These are phyloP conservation scores for Vitis hybrid DNA, from an alignment of 177 flowering plant genomes.

Conservation along the genomic window DNA sequence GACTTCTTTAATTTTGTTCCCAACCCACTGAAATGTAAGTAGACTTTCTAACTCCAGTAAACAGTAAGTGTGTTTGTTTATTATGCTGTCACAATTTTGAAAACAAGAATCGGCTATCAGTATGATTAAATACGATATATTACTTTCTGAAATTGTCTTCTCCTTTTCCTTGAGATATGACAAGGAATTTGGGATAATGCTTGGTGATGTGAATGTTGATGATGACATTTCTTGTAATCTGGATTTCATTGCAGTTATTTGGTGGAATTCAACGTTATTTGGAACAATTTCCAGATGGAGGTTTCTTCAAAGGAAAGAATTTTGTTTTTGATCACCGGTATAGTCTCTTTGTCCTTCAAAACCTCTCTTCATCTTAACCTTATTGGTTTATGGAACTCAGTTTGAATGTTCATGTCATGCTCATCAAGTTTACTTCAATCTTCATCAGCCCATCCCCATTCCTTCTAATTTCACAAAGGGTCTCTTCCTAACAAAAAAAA, in stretches of 20 bases:
- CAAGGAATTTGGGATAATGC: not conserved
- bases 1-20: not conserved
- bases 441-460: not conserved
- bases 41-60: not conserved
- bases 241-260: slow-evolving; percentile 58
- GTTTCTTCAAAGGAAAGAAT: slow-evolving; percentile 92
- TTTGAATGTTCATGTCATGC: slow-evolving; percentile 1
- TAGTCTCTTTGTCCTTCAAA: slow-evolving; percentile 3
- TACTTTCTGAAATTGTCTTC: not conserved
- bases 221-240: not conserved
- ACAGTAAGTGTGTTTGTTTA: not conserved
- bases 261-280: slow-evolving; percentile 96
- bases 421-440: not conserved
- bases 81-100: not conserved
- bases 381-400: not conserved
- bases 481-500: too few relatives aligned
- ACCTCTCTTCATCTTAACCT: not conserved
- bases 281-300: slow-evolving; percentile 97
- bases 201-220: slow-evolving; percentile 1
- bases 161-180: not conserved
- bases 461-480: too few relatives aligned
- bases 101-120: not conserved
- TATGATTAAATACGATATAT: not conserved
- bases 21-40: not conserved
- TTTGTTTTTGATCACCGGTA: slow-evolving; percentile 98